These are phyloP conservation scores for Acacia confusa DNA, from an alignment of 306 rosid genomes.

Conservation along the genomic window DNA sequence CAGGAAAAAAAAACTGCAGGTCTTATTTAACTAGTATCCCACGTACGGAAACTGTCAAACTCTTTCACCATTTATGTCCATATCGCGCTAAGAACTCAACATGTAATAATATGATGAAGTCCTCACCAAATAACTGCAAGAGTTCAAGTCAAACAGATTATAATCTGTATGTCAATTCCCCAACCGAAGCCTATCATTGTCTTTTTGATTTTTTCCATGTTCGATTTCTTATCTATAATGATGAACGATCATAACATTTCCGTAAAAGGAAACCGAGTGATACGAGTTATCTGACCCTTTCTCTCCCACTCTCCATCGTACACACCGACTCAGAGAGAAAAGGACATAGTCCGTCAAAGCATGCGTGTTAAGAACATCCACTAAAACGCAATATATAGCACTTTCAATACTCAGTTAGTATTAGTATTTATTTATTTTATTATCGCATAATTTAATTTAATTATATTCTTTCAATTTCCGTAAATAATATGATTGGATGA, in stretches of 20 bases:
- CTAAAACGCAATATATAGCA: background rate
- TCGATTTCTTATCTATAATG: background rate
- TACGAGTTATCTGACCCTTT: background rate
- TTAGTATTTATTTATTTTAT: background rate
- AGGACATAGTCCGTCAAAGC: background rate
- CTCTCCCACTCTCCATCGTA: background rate
- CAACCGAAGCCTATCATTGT: too few species aligned
- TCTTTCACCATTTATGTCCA: background rate
- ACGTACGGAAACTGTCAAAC: background rate
- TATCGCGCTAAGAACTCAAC: background rate
- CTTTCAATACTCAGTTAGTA: background rate
- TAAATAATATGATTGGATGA: background rate
- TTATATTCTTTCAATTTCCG: background rate
- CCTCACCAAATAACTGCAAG: background rate
- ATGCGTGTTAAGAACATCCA: background rate
- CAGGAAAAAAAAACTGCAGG: too few species aligned
- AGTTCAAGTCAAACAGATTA: background rate
- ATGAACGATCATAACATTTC: background rate
- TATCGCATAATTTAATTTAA: background rate
- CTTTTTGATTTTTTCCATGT: too few species aligned
- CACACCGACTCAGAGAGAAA: background rate
- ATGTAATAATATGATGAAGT: background rate
- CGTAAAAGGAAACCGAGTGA: background rate
- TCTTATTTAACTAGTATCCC: background rate
- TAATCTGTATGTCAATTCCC: too few species aligned